Evolutionary conservation across 257 asterid genomes (phyloP), one percentile per base, ranked within the genome.

Genomic region (Ajuga chamaepitys): DNA sequence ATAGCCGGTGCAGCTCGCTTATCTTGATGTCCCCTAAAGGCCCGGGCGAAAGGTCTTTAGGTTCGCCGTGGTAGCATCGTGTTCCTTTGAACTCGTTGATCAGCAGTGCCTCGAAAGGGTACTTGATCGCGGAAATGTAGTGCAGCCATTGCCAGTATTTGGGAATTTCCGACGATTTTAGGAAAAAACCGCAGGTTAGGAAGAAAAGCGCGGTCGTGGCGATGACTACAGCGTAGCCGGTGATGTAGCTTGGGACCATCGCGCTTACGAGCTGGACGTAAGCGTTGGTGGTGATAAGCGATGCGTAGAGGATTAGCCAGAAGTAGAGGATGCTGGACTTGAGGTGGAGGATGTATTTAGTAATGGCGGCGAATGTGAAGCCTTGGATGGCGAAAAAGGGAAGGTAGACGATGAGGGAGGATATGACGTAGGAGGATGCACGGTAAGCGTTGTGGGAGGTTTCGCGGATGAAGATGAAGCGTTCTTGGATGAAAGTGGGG

Each of bases 201-300:
- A 90, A 88, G 83, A 90, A 90, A 26, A 90, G 91, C 32, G 97
- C 96, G 1, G 97, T 88, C 9, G 96, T 88, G 14, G 97, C 96
- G 42, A 90, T 90, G n/a, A 90, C 97, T 2, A 88, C 79, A 0
- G 95, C 96, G 9, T 90, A 88, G 16, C 97, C 97, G 0, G 95
- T 90, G 78, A 90, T 86, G 80, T 90, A 84, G 72, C 95, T 86
- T 0, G 96, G 97, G 1, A 88, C 93, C 67, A 88, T 69, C 30
- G 97, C 92, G n/a, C 93, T 85, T 7, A 90, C 95, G 1, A 90
- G 83, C 96, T 85, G 85, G 54, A 90, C 97, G 17, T 90, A 90
- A 12, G 93, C 95, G 44, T 90, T 85, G 20, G 95, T 90, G n/a
- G 97, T 90, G 40, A 87, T 80, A 44, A 90, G 88, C 0, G 97